These are phyloP conservation scores for Comarum palustre DNA, from an alignment of 306 rosid genomes.

Conservation along the genomic window DNA sequence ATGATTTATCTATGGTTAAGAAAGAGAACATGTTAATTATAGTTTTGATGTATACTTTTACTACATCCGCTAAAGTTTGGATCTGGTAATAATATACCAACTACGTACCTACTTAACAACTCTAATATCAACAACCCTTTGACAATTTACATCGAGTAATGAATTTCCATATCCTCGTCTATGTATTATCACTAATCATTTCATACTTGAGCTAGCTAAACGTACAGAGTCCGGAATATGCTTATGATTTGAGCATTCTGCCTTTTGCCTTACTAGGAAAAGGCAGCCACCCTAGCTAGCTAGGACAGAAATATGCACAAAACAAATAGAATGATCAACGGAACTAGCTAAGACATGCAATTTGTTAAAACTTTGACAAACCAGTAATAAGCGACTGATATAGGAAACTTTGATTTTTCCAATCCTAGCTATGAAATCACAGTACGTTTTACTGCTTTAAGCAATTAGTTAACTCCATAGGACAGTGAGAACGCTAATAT, in stretches of 20 bases:
- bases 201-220: not conserved
- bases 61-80: too few species aligned
- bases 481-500: not conserved
- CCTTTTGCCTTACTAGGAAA: too few species aligned
- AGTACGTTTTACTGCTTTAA: not conserved
- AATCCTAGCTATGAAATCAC: not conserved
- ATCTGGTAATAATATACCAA: constrained; percentile 9
- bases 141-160: not conserved
- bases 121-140: constrained; percentile 8
- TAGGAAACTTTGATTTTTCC: not conserved
- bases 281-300: not conserved
- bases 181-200: not conserved
- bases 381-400: not conserved
- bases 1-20: too few species aligned
- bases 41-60: too few species aligned
- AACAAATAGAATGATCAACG: not conserved
- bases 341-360: not conserved
- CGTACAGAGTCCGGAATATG: not conserved
- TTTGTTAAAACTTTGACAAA: not conserved
- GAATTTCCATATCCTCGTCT: not conserved
- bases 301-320: not conserved
- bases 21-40: too few species aligned
- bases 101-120: too few species aligned
- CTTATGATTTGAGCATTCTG: too few species aligned
- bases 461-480: not conserved